Percentiles rank a stretch among this genome's conserved stretches.
Evolutionary conservation across 805 yeast genomes (phyloP).

Genomic region (Yarrowia keelungensis): DNA sequence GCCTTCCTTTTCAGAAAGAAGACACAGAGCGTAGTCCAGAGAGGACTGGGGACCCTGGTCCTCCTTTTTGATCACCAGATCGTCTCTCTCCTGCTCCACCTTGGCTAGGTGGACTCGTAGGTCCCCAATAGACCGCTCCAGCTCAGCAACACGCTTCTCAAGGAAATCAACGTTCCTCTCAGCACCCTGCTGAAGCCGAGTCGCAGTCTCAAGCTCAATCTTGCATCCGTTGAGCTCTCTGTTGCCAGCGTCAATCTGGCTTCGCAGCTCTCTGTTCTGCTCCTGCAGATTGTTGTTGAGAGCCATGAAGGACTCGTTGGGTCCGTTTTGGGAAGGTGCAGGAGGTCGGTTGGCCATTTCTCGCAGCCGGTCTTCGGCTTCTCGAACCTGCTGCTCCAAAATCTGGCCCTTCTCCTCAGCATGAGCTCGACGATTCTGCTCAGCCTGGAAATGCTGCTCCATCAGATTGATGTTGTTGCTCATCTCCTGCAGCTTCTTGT

Average conservation of each 20-base stretch:
- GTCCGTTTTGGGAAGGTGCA: background rate
- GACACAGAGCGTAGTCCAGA: slow-evolving; percentile 24
- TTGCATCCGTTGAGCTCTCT: slow-evolving; percentile 11
- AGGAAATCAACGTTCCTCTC: slow-evolving; percentile 32
- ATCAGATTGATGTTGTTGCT: slow-evolving; percentile 15
- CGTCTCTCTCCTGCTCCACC: slow-evolving; percentile 29
- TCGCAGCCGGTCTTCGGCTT: slow-evolving; percentile 18
- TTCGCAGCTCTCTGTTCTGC: slow-evolving; percentile 15
- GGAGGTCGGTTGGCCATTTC: slow-evolving; percentile 6
- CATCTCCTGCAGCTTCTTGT: slow-evolving; percentile 30
- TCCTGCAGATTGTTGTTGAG: slow-evolving; percentile 30
- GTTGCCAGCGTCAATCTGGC: slow-evolving; percentile 8
- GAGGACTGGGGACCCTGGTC: slow-evolving; percentile 19
- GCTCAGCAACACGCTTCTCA: slow-evolving; percentile 24
- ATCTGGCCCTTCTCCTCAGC: slow-evolving; percentile 34
- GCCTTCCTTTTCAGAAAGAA: slow-evolving; percentile 28
- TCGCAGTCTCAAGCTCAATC: slow-evolving; percentile 9
- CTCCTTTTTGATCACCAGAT: slow-evolving; percentile 4
- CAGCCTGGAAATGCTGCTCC: slow-evolving; percentile 35
- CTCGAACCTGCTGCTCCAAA: slow-evolving; percentile 19
- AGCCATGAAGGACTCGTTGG: slow-evolving; percentile 12
- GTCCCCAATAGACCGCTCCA: slow-evolving; percentile 21
- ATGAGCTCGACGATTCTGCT: slow-evolving; percentile 20
- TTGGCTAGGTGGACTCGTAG: slow-evolving; percentile 18
- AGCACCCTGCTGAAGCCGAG: slow-evolving; percentile 26